Base-by-base conservation (phyloP, 1,139 yeast genomes). In the Saccharomyces pastorianus region DNA sequence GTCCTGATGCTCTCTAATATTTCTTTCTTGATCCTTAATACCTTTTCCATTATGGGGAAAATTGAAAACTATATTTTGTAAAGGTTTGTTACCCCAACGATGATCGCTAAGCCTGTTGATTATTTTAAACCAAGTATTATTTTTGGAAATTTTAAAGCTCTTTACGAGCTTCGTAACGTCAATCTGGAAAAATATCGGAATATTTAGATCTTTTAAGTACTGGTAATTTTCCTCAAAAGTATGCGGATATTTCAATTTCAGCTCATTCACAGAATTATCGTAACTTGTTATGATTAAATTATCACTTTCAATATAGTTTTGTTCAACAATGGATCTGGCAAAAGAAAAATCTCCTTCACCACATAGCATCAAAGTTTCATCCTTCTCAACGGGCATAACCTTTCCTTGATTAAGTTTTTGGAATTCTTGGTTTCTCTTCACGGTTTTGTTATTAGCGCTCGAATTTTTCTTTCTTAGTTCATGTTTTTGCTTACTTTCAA, bases 271-370 rank as follows among this genome's bases (percentile, higher is more conserved):
- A 1, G 87, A 73, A 44, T 61, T 64, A 69, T 93, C 99, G 63
- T 72, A 84, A 56, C 90, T 80, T 0, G 98, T 88, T 1, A 95
- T 88, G 4, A 86, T 75, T 42, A 90, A 64, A 52, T 80, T 79
- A 13, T 73, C 74, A 0, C 85, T 82, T 23, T 66, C 58, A 1
- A 82, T 75, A 49, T 76, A 76, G 4, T 74, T 76, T 51, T 79
- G 75, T 52, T 76, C 73, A 6, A 90, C 68, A 9, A 88, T 72
- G 17, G 93, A 79, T 50, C 75, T 71, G 0, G 96, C 87, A 72
- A 81, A 93, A 2, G 96, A 85, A 65, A 90, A 89, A 67, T 93
- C 98, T 1, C 96, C 96, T 65, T 91, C 99, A 13, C 99, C 99
- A 1, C 91, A 79, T 17, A 91, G 72, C 26, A 91, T 61, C 0